Evolutionary conservation across 1,139 yeast genomes (phyloP), one percentile per base, ranked within the genome.

Genomic region (Insectozyma bohioensis): DNA sequence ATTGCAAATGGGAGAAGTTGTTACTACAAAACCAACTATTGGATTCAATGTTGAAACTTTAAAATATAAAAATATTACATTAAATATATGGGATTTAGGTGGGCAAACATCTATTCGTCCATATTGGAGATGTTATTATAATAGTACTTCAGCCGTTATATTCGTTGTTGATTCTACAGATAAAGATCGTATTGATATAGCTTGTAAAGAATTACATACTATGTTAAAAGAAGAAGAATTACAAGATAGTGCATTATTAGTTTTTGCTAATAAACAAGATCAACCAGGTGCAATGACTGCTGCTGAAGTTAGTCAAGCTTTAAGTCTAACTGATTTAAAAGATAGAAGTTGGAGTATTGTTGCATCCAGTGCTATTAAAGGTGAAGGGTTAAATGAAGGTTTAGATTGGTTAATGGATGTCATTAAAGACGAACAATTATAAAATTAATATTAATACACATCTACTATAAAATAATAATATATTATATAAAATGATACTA

Each of bases 311-410:
- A 82, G 95, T 2, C 87, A 85, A 47, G 90, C 95, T 11, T 71
- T 92, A 45, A 82, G 83, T 42, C 66, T 92, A 46, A 88, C 90
- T 4, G 95, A 86, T 38, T 72, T 92, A 55, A 90, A 90, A 60
- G 98, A 92, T 59, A 76, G 98, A 57, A 85, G 95, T 55, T 92
- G 98, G 98, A 86, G 96, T 51, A 92, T 92, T 45, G 95, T 90
- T 42, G 97, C 97, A 4, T 85, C 95, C 47, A 85, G 95, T 64
- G 98, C 98, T 16, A 78, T 90, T 40, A 84, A 87, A 46, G 98
- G 98, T 29, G 97, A 92, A 56, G 98, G 97, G 24, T 75, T 92
- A 51, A 82, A 87, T 12, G 97, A 92, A 59, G 98, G 98, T 33
- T 73, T 92, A 52, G 97, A 92, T 59, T 92, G 98, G 98, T 56